Evolutionary conservation across 2,329 filamentous ascomycete genomes (phyloP).

Genomic region (Xylaria sp.): DNA sequence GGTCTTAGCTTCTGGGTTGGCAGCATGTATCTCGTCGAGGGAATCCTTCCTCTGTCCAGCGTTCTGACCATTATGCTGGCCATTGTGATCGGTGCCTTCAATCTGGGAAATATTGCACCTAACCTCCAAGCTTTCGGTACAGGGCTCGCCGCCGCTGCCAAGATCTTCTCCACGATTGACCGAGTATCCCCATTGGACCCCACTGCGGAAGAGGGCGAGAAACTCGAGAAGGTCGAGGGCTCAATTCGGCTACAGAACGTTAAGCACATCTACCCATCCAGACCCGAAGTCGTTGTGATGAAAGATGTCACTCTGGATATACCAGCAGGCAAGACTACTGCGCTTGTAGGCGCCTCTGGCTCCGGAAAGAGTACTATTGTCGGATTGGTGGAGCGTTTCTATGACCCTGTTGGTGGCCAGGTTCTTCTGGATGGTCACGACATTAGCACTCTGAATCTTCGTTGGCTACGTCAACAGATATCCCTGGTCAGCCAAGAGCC

Average conservation of each 20-base stretch:
- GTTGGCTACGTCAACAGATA: constrained; percentile 92
- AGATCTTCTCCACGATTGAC: constrained; percentile 96
- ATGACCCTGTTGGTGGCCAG: constrained; percentile 83
- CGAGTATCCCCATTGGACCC: constrained; percentile 86
- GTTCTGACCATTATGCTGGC: constrained; percentile 89
- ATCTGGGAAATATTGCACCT: constrained; percentile 86
- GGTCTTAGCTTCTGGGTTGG: constrained; percentile 91
- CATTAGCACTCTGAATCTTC: constrained; percentile 82
- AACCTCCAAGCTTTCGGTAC: constrained; percentile 88
- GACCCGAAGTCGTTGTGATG: constrained; percentile 91
- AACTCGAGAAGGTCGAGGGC: constrained; percentile 77
- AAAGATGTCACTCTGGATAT: constrained; percentile 81
- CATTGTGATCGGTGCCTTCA: constrained; percentile 93
- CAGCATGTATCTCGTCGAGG: constrained; percentile 75
- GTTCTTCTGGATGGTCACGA: constrained; percentile 86
- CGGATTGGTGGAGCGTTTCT: constrained; percentile 92
- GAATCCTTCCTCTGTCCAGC: constrained; percentile 72
- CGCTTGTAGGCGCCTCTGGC: constrained; percentile 91
- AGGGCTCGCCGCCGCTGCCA: constrained; percentile 83
- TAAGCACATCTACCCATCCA: constrained; percentile 93
- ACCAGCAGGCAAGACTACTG: constrained; percentile 90
- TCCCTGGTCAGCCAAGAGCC: constrained; percentile 94
- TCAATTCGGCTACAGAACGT: constrained; percentile 83
- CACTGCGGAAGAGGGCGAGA: constrained; percentile 75
- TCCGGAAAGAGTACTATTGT: constrained; percentile 96